phyloP scores from a whole-genome alignment of 345 rosid genomes.

The Fremontodendron californicum region DNA sequence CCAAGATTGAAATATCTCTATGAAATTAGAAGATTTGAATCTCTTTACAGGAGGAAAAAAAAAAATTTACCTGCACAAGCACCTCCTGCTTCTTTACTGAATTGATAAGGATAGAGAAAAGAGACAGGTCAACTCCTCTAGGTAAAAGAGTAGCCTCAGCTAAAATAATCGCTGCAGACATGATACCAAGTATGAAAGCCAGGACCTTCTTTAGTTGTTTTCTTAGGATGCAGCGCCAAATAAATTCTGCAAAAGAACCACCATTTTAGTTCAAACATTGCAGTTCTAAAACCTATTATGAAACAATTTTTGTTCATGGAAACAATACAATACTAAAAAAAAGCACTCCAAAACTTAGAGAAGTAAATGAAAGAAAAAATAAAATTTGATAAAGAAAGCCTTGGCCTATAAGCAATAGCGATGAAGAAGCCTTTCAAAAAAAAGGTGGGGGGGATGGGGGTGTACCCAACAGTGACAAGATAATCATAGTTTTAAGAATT shows the following conservation, averaged over 20 bases:
- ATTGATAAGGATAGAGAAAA: slow-evolving; percentile 83
- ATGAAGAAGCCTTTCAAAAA: too few species aligned
- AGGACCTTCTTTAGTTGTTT: slow-evolving; percentile 62
- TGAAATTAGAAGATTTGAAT: not conserved
- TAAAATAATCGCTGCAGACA: slow-evolving; percentile 95
- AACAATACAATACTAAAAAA: too few species aligned
- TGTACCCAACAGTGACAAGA: too few species aligned
- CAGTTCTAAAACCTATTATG: not conserved
- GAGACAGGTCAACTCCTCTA: slow-evolving; percentile 77
- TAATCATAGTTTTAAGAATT: too few species aligned
- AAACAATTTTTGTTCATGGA: not conserved
- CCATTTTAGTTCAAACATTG: not conserved
- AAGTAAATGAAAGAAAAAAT: too few species aligned
- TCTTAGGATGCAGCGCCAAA: slow-evolving; percentile 78
- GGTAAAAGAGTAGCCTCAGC: slow-evolving; percentile 95
- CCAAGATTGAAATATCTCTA: not conserved
- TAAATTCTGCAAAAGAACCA: slow-evolving; percentile 57
- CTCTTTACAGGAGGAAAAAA: not conserved
- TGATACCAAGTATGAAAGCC: slow-evolving; percentile 65
- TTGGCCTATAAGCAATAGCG: too few species aligned
- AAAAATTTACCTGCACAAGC: slow-evolving; percentile 57
- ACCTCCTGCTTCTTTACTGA: slow-evolving; percentile 68
- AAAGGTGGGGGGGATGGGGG: too few species aligned
- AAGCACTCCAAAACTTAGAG: too few species aligned
- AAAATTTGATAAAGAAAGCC: too few species aligned